Evolutionary conservation across 345 rosid species (phyloP).

Genomic region (Eucalyptus cladocalyx): DNA sequence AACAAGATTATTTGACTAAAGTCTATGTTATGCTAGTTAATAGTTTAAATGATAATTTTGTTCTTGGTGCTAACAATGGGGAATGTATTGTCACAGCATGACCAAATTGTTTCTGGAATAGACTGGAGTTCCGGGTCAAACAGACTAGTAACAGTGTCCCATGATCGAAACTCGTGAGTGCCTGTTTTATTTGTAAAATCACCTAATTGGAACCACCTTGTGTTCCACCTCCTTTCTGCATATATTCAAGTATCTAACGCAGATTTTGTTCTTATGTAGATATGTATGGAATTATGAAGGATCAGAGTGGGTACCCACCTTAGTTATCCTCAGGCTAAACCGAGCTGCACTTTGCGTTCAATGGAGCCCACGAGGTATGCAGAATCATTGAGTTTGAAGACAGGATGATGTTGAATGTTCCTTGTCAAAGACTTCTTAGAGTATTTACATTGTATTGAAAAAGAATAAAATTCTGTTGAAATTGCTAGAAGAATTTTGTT

Average conservation of each 20-base stretch:
- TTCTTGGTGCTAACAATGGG: not conserved
- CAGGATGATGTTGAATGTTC: not conserved
- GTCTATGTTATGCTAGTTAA: not conserved
- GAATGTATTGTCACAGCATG: constrained; percentile 51
- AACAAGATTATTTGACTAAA: not conserved
- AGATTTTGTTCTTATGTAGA: constrained; percentile 14
- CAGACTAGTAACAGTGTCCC: constrained; percentile 83
- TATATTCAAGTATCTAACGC: not conserved
- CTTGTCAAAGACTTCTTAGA: not conserved
- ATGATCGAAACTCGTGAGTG: constrained; percentile 96
- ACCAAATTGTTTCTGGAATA: constrained; percentile 92
- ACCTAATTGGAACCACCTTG: not conserved
- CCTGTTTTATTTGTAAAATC: not conserved
- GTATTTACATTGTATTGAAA: not conserved
- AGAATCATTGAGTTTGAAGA: not conserved
- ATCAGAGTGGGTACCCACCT: constrained; percentile 85
- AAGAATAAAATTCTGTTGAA: not conserved
- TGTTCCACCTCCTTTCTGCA: not conserved
- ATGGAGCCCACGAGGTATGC: constrained; percentile 91
- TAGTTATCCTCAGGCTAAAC: constrained; percentile 94
- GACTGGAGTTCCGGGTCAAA: constrained; percentile 88
- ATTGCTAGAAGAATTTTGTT: not conserved
- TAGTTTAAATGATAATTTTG: not conserved
- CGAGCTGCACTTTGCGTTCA: constrained; percentile 96
- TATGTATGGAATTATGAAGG: constrained; percentile 94